A percentile compares a stretch with the other conserved stretches of the same genome.
phyloP scores from a whole-genome alignment of 192 early-diverging fungal genomes.

The Glomus cerebriforme region DNA sequence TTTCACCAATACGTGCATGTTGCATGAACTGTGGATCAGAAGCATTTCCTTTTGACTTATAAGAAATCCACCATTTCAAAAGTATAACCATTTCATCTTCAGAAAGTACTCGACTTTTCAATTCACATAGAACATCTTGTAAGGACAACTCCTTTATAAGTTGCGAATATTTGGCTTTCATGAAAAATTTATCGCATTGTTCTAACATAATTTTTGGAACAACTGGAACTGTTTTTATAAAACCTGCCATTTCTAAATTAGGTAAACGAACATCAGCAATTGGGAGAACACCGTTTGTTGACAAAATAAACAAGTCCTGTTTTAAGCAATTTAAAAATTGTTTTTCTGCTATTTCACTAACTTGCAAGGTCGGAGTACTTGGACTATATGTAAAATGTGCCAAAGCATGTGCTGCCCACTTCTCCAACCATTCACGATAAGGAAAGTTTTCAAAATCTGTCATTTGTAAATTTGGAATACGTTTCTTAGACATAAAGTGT shows the following conservation, averaged over 20 bases:
- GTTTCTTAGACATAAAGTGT: too few relatives aligned
- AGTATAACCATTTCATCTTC: too few relatives aligned
- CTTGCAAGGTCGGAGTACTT: conserved; percentile 70
- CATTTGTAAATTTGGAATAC: too few relatives aligned
- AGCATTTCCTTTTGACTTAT: conserved; percentile 39
- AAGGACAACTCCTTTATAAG: conserved; percentile 52
- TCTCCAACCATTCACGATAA: too few relatives aligned
- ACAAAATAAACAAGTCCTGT: conserved; percentile 59
- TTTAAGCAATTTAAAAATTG: conserved; percentile 59
- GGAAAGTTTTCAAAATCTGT: too few relatives aligned
- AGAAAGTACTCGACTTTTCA: conserved; percentile 58
- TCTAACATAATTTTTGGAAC: too few relatives aligned
- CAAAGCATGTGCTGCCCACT: too few relatives aligned
- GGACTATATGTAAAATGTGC: conserved; percentile 60
- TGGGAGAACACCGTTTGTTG: conserved; percentile 63
- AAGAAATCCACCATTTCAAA: too few relatives aligned
- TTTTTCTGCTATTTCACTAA: conserved; percentile 59
- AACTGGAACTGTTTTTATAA: conserved; percentile 67
- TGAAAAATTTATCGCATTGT: conserved; percentile 59
- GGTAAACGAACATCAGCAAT: conserved; percentile 59
- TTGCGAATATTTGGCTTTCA: conserved; percentile 46
- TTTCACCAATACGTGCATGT: conserved; percentile 49
- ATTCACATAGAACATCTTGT: conserved; percentile 66
- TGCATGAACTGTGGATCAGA: conserved; percentile 49
- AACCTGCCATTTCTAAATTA: conserved; percentile 53